A percentile compares a stretch with the other conserved stretches of the same genome.
phyloP scores from a whole-genome alignment of 2,329 filamentous ascomycete genomes.

The Trichoderma breve region DNA sequence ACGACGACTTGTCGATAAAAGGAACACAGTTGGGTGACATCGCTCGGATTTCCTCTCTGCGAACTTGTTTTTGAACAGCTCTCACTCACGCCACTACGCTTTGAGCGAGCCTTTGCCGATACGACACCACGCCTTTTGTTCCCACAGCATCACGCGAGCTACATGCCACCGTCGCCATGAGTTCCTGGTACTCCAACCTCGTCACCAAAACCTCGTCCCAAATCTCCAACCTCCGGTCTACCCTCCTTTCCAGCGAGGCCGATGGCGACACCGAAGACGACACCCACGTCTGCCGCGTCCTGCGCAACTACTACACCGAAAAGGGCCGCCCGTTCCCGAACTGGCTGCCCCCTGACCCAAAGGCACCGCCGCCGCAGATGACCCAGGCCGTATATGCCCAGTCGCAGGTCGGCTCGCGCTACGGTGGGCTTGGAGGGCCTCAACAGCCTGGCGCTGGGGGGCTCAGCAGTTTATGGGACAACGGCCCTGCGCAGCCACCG shows the following conservation, averaged over 20 bases:
- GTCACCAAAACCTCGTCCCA: constrained; percentile 63
- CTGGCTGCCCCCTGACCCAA: constrained; percentile 92
- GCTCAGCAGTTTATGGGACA: constrained; percentile 60
- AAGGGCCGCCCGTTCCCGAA: constrained; percentile 76
- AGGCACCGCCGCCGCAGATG: constrained; percentile 59
- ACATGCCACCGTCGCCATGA: constrained; percentile 49
- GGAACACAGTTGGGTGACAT: neutral
- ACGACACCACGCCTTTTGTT: neutral
- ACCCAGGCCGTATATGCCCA: constrained; percentile 53
- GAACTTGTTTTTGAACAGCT: neutral
- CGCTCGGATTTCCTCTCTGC: neutral
- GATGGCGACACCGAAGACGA: constrained; percentile 81
- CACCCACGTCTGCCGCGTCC: constrained; percentile 89
- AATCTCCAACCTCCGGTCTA: constrained; percentile 64
- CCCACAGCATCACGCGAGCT: neutral
- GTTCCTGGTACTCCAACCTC: constrained; percentile 78
- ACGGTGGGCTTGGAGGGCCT: constrained; percentile 42
- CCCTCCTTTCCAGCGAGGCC: constrained; percentile 64
- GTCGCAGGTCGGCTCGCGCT: constrained; percentile 51
- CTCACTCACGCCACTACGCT: neutral
- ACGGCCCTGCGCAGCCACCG: constrained; percentile 35
- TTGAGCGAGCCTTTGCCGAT: neutral
- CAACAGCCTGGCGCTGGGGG: constrained; percentile 31
- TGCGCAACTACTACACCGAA: constrained; percentile 89
- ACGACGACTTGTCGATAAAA: neutral